Evolutionary conservation across 2,329 filamentous ascomycete species (phyloP).

Genomic region (Fusarium subtropicale): DNA sequence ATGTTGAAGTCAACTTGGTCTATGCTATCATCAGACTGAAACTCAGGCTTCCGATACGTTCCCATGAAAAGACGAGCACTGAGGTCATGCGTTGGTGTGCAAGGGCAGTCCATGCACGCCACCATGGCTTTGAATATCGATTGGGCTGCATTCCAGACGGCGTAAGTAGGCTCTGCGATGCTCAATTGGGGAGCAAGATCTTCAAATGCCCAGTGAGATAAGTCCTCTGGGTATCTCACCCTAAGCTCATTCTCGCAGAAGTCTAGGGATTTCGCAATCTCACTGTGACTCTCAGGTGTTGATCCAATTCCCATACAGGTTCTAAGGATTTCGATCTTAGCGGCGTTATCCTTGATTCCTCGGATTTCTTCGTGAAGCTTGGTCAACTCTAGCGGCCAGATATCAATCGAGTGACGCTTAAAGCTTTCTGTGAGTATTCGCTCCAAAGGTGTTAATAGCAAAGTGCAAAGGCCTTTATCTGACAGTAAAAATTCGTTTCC

Average conservation of each 20-base stretch:
- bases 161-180: background rate
- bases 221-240: background rate
- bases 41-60: background rate
- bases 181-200: background rate
- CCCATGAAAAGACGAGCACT: conserved; percentile 5
- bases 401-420: too few relatives aligned
- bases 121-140: conserved; percentile 12
- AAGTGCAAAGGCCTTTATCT: rapidly evolving
- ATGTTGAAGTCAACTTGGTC: background rate
- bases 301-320: rapidly evolving
- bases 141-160: conserved; percentile 12
- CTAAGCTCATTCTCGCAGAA: background rate
- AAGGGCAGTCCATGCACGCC: background rate
- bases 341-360: too few relatives aligned
- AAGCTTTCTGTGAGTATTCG: too few relatives aligned
- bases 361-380: rapidly evolving
- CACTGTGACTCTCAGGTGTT: too few relatives aligned
- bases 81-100: conserved; percentile 3
- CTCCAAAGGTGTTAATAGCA: too few relatives aligned
- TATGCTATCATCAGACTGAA: background rate
- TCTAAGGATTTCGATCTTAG: too few relatives aligned
- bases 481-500: too few relatives aligned
- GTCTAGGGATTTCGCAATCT: background rate
- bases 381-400: rapidly evolving
- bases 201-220: background rate